Percentiles rank a stretch among this genome's conserved stretches.
These are phyloP conservation scores for Aschersonia sp. DNA, from an alignment of 2,329 filamentous ascomycete genomes.

Conservation along the genomic window DNA sequence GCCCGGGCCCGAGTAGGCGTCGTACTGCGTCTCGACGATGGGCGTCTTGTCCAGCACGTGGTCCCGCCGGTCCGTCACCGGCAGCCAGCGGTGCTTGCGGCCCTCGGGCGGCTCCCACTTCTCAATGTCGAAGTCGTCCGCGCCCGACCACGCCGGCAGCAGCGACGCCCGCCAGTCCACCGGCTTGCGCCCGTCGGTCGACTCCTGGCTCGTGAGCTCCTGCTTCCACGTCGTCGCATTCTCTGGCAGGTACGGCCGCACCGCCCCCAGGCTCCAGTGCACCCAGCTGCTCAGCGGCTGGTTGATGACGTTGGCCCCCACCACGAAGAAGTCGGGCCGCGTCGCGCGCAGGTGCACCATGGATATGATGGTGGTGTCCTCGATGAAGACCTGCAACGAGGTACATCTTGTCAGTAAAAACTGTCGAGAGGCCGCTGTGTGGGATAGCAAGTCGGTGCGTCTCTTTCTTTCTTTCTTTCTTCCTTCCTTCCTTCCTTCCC, in stretches of 20 bases:
- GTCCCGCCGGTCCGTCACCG: constrained; percentile 17
- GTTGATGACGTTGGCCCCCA: constrained; percentile 33
- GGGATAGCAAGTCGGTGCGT: no score
- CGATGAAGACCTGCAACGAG: constrained; percentile 12
- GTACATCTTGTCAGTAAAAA: no score
- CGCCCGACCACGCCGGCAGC: constrained; percentile 18
- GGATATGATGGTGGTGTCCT: constrained; percentile 30
- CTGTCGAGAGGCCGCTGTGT: no score
- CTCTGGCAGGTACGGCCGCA: constrained; percentile 39
- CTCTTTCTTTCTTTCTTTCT: no score
- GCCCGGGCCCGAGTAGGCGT: constrained; percentile 23
- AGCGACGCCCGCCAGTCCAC: constrained; percentile 9
- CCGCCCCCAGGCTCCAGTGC: constrained; percentile 36
- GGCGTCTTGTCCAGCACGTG: constrained; percentile 28
- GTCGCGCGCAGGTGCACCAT: constrained; percentile 32
- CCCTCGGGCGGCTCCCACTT: constrained; percentile 20
- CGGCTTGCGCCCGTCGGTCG: constrained; percentile 8
- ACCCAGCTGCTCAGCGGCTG: constrained; percentile 37
- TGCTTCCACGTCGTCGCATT: not conserved
- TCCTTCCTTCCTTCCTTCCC: no score
- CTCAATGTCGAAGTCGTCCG: constrained; percentile 13
- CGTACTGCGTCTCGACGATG: constrained; percentile 32
- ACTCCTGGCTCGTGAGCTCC: constrained; percentile 7
- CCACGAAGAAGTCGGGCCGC: constrained; percentile 32
- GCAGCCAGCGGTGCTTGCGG: constrained; percentile 35